Conservation (phyloP, 2,329 filamentous ascomycete genomes). For the Ophiostoma tasmaniense region DNA sequence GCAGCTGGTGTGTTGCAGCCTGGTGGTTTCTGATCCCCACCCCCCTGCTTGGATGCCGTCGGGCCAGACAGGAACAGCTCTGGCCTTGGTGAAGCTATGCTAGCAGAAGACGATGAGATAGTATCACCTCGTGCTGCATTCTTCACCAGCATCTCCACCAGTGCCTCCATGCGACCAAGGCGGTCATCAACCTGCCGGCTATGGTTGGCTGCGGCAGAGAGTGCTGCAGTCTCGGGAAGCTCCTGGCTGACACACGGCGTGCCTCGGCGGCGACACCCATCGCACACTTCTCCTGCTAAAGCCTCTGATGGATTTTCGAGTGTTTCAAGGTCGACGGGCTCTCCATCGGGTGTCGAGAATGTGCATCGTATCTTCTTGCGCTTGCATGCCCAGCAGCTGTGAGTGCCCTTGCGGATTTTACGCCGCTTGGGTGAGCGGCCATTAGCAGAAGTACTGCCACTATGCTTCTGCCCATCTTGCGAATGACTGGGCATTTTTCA, state of each 20-base stretch:
- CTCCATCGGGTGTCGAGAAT: slow-evolving; percentile 28
- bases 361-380: slow-evolving; percentile 45
- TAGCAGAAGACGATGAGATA: neutral
- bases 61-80: neutral
- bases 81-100: neutral
- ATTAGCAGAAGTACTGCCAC: neutral
- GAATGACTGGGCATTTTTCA: neutral
- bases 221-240: slow-evolving; percentile 27
- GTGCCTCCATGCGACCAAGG: slow-evolving; percentile 30
- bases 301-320: slow-evolving; percentile 12
- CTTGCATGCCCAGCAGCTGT: slow-evolving; percentile 51
- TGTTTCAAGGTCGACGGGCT: slow-evolving; percentile 5
- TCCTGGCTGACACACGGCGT: slow-evolving; percentile 41
- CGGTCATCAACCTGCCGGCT: slow-evolving; percentile 25
- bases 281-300: slow-evolving; percentile 31
- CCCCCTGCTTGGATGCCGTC: neutral
- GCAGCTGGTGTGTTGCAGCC: neutral
- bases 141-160: slow-evolving; percentile 23
- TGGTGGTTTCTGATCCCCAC: neutral
- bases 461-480: neutral
- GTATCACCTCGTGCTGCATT: neutral
- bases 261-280: slow-evolving; percentile 38
- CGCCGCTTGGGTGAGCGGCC: slow-evolving; percentile 13
- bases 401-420: slow-evolving; percentile 30
- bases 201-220: slow-evolving; percentile 8